phyloP scores from a whole-genome alignment of 805 yeast species.

The Yamadazyma takamatsuzukensis region DNA sequence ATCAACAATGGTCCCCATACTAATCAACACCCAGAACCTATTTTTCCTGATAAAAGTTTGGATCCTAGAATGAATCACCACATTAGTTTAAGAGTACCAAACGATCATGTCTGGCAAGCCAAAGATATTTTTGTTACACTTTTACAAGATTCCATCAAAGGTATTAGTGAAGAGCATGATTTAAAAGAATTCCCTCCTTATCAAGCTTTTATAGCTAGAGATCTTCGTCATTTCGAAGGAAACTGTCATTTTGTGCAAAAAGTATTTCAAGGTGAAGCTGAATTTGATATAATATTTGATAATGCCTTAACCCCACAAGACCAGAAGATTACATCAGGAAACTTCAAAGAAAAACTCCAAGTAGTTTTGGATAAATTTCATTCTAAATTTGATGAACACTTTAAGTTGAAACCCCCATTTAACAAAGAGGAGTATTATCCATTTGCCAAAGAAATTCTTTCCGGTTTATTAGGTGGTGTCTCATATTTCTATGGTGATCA shows the following conservation, averaged over 20 bases:
- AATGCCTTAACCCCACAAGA: conserved; percentile 35
- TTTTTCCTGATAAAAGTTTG: conserved; percentile 18
- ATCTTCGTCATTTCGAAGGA: conserved; percentile 60
- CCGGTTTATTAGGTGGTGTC: conserved; percentile 86
- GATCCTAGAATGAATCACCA: conserved; percentile 66
- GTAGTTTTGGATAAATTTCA: conserved; percentile 40
- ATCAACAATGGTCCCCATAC: conserved; percentile 54
- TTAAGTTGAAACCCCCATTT: conserved; percentile 55
- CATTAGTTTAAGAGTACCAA: conserved; percentile 66
- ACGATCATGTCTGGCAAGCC: conserved; percentile 72
- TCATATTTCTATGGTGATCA: conserved; percentile 85
- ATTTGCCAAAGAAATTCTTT: conserved; percentile 76
- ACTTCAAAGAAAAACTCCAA: conserved; percentile 33
- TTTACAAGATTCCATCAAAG: conserved; percentile 63
- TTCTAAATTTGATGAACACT: conserved; percentile 47
- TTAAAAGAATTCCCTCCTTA: conserved; percentile 39
- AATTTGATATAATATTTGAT: conserved; percentile 67
- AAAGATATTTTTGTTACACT: conserved; percentile 69
- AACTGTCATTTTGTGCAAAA: conserved; percentile 79
- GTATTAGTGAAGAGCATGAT: conserved; percentile 29
- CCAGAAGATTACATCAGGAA: conserved; percentile 35
- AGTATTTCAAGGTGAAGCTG: conserved; percentile 67
- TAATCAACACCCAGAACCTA: conserved; percentile 43
- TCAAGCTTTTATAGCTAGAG: conserved; percentile 53
- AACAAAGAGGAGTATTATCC: conserved; percentile 34